These are phyloP conservation scores for Hygrophorus russula DNA, from an alignment of 768 basidiomycete genomes.

Conservation along the genomic window DNA sequence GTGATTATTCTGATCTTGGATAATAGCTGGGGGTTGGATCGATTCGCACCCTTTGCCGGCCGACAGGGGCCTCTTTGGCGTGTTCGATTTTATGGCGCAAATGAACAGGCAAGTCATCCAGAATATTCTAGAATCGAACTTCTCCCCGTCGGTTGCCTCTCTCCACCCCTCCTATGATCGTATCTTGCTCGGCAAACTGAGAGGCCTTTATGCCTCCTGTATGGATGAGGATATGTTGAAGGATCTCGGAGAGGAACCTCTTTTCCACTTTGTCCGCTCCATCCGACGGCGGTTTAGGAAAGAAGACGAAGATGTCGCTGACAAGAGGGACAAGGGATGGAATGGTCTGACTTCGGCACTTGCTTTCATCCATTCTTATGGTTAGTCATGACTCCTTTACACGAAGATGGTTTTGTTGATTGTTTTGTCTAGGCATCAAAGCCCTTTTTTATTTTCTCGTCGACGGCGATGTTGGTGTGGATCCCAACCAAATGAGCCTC, in stretches of 20 bases:
- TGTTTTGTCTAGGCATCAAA: slow-evolving; percentile 43
- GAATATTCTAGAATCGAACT: slow-evolving; percentile 49
- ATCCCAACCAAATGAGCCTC: slow-evolving; percentile 76
- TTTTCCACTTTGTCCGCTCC: slow-evolving; percentile 54
- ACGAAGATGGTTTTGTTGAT: not conserved
- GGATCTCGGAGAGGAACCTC: slow-evolving; percentile 57
- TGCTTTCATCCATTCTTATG: slow-evolving; percentile 80
- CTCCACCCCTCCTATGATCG: slow-evolving; percentile 31
- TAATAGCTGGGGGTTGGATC: slow-evolving; percentile 80
- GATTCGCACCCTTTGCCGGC: slow-evolving; percentile 75
- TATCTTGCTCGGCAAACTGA: slow-evolving; percentile 51
- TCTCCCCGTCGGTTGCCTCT: slow-evolving; percentile 19
- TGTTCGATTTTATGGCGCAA: slow-evolving; percentile 61
- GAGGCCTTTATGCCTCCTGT: slow-evolving; percentile 71
- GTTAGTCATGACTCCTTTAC: slow-evolving; percentile 24
- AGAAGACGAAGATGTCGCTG: slow-evolving; percentile 18
- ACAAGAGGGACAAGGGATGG: slow-evolving; percentile 19
- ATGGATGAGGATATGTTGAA: slow-evolving; percentile 70
- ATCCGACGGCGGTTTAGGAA: slow-evolving; percentile 51
- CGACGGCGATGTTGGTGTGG: slow-evolving; percentile 79
- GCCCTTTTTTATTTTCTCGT: slow-evolving; percentile 74
- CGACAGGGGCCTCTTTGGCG: slow-evolving; percentile 64
- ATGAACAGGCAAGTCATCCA: slow-evolving; percentile 73
- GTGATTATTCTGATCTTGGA: not conserved
- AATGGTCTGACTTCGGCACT: slow-evolving; percentile 72